A percentile compares a stretch with the other conserved stretches of the same genome.
Conservation (phyloP, 1,139 yeast genomes). For the Saccharomyces hybrid region DNA sequence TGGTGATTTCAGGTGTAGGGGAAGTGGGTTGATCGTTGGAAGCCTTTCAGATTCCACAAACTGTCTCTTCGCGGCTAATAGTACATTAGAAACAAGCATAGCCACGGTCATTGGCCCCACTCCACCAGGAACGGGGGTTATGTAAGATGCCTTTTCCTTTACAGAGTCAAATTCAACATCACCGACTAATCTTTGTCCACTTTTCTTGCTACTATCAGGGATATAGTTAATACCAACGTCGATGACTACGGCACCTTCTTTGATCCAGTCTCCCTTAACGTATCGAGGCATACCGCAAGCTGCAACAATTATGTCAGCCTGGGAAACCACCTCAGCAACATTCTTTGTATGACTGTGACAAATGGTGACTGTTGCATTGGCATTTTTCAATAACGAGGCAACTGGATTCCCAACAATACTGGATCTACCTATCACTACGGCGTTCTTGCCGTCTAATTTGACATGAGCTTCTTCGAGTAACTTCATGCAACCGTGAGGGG, state of each 20-base stretch:
- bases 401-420: constrained; percentile 82
- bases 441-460: constrained; percentile 55
- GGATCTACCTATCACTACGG: constrained; percentile 74
- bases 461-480: constrained; percentile 58
- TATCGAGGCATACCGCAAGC: constrained; percentile 71
- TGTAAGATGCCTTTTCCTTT: constrained; percentile 47
- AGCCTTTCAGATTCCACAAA: constrained; percentile 37
- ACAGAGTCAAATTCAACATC: constrained; percentile 66
- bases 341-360: constrained; percentile 56
- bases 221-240: constrained; percentile 78
- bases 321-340: constrained; percentile 42
- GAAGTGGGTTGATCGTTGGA: constrained; percentile 48
- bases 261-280: constrained; percentile 66
- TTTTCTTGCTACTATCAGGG: constrained; percentile 53
- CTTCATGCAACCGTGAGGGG: constrained; percentile 71
- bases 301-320: constrained; percentile 68
- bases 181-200: constrained; percentile 65
- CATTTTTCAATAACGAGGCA: constrained; percentile 60
- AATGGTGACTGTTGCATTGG: constrained; percentile 69
- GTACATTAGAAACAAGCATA: constrained; percentile 65
- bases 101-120: constrained; percentile 90
- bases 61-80: constrained; percentile 54
- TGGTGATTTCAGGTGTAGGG: constrained; percentile 45
- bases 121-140: constrained; percentile 85
- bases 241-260: constrained; percentile 59